A percentile compares a stretch with the other conserved stretches of the same genome.
Evolutionary conservation across 2,329 filamentous ascomycete species (phyloP).

Genomic region (Zymoseptoria crescenta): DNA sequence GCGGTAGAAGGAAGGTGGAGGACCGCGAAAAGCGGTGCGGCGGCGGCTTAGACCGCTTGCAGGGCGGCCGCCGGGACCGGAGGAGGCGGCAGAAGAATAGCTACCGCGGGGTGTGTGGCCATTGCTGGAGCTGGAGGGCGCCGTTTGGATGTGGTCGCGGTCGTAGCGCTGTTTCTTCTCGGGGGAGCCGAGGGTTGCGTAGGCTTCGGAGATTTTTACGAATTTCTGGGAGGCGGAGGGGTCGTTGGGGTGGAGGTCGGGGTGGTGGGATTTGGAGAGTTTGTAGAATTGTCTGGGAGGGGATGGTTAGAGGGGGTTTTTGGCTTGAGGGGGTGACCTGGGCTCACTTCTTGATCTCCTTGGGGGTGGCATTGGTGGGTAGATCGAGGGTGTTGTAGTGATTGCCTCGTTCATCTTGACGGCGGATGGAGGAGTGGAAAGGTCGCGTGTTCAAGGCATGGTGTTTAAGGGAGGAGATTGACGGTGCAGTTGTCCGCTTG

Average conservation of each 20-base stretch:
- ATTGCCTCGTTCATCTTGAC: conserved; percentile 35
- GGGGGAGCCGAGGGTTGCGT: conserved; percentile 40
- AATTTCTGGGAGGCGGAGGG: conserved; percentile 63
- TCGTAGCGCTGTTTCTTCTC: conserved; percentile 76
- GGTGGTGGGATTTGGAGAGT: conserved; percentile 87
- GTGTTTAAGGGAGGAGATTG: not conserved
- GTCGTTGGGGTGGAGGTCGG: conserved; percentile 77
- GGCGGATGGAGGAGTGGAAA: conserved; percentile 16
- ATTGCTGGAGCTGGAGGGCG: conserved; percentile 26
- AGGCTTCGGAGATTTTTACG: conserved; percentile 36
- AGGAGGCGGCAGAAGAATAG: conserved; percentile 41
- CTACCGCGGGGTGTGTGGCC: conserved; percentile 49
- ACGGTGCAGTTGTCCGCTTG: conserved; percentile 21
- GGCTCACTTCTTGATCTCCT: conserved; percentile 74
- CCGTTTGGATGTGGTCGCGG: conserved; percentile 49
- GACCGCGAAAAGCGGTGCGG: conserved; percentile 68
- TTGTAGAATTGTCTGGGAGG: conserved; percentile 60
- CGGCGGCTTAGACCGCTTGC: conserved; percentile 74
- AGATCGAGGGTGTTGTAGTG: conserved; percentile 80
- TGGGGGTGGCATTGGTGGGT: conserved; percentile 57
- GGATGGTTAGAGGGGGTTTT: conserved; percentile 57
- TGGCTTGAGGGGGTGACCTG: conserved; percentile 68
- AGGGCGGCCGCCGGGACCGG: conserved; percentile 61
- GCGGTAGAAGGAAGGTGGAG: conserved; percentile 82
- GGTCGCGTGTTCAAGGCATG: conserved; percentile 6